phyloP scores from a whole-genome alignment of 805 yeast species.

The Candida andamanensis region DNA sequence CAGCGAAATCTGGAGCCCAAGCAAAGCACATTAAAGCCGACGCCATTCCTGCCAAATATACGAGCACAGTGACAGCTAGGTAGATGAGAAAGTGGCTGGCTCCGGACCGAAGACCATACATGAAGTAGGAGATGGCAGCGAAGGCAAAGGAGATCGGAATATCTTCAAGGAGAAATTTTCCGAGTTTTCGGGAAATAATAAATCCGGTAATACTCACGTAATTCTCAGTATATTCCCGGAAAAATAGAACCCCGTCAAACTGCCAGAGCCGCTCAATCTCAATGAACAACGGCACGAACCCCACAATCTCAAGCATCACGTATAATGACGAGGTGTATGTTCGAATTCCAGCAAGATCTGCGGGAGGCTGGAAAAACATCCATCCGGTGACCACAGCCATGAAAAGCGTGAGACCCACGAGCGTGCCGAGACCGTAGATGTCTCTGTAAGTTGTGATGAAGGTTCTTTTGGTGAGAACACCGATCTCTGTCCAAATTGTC shows the following conservation, averaged over 20 bases:
- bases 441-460: constrained; percentile 32
- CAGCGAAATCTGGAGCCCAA: constrained; percentile 54
- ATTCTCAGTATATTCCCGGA: constrained; percentile 65
- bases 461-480: constrained; percentile 31
- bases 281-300: constrained; percentile 35
- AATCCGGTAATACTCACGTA: constrained; percentile 66
- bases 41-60: constrained; percentile 52
- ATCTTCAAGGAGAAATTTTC: constrained; percentile 67
- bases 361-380: constrained; percentile 65
- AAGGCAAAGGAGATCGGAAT: constrained; percentile 55
- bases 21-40: constrained; percentile 52
- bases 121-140: constrained; percentile 61
- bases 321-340: constrained; percentile 41
- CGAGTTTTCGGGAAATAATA: constrained; percentile 57
- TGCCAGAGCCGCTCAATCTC: constrained; percentile 37
- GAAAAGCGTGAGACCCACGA: constrained; percentile 37
- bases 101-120: constrained; percentile 60
- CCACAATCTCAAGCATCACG: constrained; percentile 34
- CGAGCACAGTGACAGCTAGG: constrained; percentile 54
- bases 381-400: constrained; percentile 68
- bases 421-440: constrained; percentile 24
- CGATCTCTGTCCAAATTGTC: constrained; percentile 24
- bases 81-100: constrained; percentile 52
- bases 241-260: constrained; percentile 31
- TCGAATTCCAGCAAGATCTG: constrained; percentile 59